Evolutionary conservation across 305 asterid genomes (phyloP).

Genomic region (Rubia peregrina): DNA sequence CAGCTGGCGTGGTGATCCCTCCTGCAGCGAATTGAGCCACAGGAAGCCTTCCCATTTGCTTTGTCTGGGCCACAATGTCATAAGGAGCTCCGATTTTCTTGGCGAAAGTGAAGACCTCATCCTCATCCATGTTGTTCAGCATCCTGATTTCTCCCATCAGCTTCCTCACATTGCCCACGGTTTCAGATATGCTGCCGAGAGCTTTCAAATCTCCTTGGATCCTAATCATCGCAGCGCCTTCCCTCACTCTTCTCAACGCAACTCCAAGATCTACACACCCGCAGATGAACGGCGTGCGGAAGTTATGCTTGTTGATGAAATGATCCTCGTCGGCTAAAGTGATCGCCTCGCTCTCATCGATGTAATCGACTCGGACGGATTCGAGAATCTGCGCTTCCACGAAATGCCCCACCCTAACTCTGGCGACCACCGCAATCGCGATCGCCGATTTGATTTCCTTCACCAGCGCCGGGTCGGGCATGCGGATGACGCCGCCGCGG

Average conservation of each 20-base stretch:
- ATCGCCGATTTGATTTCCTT: slow-evolving; percentile 61
- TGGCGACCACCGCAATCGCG: slow-evolving; percentile 61
- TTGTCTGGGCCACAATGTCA: slow-evolving; percentile 71
- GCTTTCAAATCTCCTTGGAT: slow-evolving; percentile 53
- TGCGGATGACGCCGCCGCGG: slow-evolving; percentile 51
- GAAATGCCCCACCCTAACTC: slow-evolving; percentile 71
- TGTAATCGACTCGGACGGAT: slow-evolving; percentile 60
- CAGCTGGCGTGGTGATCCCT: slow-evolving; percentile 75
- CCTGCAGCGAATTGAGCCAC: slow-evolving; percentile 92
- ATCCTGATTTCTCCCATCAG: slow-evolving; percentile 66
- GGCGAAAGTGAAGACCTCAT: slow-evolving; percentile 66
- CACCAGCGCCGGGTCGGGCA: slow-evolving; percentile 67
- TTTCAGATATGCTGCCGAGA: slow-evolving; percentile 40
- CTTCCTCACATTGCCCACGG: slow-evolving; percentile 60
- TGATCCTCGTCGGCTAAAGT: slow-evolving; percentile 61
- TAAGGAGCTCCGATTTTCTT: slow-evolving; percentile 66
- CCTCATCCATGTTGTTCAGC: slow-evolving; percentile 75
- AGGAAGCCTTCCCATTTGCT: slow-evolving; percentile 84
- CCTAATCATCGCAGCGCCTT: slow-evolving; percentile 77
- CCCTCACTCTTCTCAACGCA: slow-evolving; percentile 67
- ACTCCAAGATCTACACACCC: slow-evolving; percentile 80
- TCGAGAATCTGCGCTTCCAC: slow-evolving; percentile 84
- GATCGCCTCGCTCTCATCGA: slow-evolving; percentile 64
- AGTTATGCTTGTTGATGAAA: slow-evolving; percentile 72
- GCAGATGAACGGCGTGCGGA: slow-evolving; percentile 54